Base-by-base conservation (phyloP, 805 yeast genomes). In the Candida hungchunana region DNA sequence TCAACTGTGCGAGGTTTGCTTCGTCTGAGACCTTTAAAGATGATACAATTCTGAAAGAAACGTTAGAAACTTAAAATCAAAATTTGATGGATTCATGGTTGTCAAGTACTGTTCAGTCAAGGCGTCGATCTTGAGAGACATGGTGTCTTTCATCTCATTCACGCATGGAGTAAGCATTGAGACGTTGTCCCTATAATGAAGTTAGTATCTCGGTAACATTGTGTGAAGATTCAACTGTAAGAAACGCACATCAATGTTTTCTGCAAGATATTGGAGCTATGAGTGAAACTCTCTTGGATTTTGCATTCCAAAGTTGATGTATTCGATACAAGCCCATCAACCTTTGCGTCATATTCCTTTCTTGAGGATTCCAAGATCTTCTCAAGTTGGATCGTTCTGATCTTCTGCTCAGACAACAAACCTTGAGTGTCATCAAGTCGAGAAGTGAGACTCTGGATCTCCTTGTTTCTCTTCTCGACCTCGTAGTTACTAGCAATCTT, bases 391-490 rank as follows among this genome's bases (percentile, higher is more conserved):
- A 36, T 21, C 3, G 56, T 63, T 35, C 58, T 64, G 10, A 68
- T 53, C 36, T 66, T 70, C 43, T 71, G 74, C 36, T 70, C 76
- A 7, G 71, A 66, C 26, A 71, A 53, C 31, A 66, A 59, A 1
- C 75, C 73, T 8, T 73, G 61, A 17, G 64, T 55, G 37, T 68
- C 68, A 49, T 69, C 67, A 6, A 67, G 42, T 33, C 60, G 66
- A 24, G 56, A 40, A 38, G 58, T 62, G 22, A 67, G 44, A 18
- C 53, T 49, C 13, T 53, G 54, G 13, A 67, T 59, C 15, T 66
- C 69, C 36, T 57, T 60, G 18, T 42, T 42, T 43, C 50, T 48
- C 32, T 43, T 47, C 13, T 47, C 53, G 9, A 53, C 31, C 26
- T 53, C 56, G 34, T 42, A 53, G 1, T 30, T 32, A 2, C 46